Base-by-base conservation (phyloP, 1,139 yeast species). In the Keqinozyma sinolaborantium region DNA sequence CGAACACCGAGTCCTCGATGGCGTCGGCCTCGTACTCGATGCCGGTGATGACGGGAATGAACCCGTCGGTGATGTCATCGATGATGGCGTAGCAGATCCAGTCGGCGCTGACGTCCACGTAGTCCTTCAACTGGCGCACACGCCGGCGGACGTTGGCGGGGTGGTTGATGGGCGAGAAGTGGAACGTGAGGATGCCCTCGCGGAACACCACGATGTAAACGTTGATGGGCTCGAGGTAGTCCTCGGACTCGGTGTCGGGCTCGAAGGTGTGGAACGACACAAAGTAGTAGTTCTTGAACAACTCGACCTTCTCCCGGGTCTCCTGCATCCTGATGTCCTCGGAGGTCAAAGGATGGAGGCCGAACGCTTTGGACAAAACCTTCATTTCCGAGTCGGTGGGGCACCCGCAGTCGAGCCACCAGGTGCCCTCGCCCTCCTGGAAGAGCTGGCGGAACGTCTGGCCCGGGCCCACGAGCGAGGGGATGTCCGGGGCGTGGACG, bases 71-170 rank as follows among this genome's bases (percentile, higher is more conserved):
- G 44, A 88, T 88, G 53, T 88, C 96, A 71, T 88, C 97, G 42
- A 88, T 84, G 40, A 88, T 60, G 7, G 97, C 97, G 59, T 88
- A 88, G 58, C 95, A 88, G 30, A 88, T 63, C 97, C 97, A 88
- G 59, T 88, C 97, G 2, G 95, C 82, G 39, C 86, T 77, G 9
- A 88, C 95, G 42, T 79, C 80, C 25, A 88, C 90, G 51, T 87
- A 87, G 49, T 86, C 96, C 37, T 94, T 72, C 44, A 88, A 70
- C 57, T 88, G 96, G 47, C 97, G 76, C 30, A 88, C 94, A 61
- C 97, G 83, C 54, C 95, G 74, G 58, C 97, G 76, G 25, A 88
- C 97, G 53, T 81, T 86, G 3, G 92, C 87, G 31, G 92, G 79
- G 54, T 88, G 95, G 16, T 74, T 65, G 23, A 86, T 74, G 9